Percentiles rank a stretch among this genome's conserved stretches.
These are phyloP conservation scores for Arthrocladium fulminans DNA, from an alignment of 2,329 filamentous ascomycete species.

Conservation along the genomic window DNA sequence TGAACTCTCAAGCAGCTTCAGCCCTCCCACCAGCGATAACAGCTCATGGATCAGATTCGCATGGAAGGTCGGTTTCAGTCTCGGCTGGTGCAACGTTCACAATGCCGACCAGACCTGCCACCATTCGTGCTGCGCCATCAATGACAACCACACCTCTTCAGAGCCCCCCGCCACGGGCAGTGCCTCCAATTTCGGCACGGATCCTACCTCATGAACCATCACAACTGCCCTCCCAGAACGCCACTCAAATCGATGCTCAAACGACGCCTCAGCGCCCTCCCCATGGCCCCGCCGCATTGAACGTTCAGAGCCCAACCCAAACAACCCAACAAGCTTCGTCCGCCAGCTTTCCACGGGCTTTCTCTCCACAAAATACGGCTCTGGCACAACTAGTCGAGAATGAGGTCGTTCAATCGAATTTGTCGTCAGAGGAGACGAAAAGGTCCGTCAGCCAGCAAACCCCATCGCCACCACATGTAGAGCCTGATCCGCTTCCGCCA, in stretches of 20 bases:
- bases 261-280: background rate
- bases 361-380: background rate
- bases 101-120: background rate
- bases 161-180: no score
- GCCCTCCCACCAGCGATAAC: background rate
- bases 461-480: background rate
- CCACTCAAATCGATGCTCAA: background rate
- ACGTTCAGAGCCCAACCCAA: background rate
- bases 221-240: background rate
- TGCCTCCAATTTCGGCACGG: no score
- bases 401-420: background rate
- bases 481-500: slow-evolving; percentile 3
- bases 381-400: background rate
- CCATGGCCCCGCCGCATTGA: background rate
- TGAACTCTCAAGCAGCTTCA: background rate
- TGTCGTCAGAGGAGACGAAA: background rate
- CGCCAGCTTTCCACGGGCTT: background rate
- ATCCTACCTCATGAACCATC: background rate
- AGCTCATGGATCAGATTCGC: background rate
- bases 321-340: background rate
- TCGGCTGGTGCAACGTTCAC: background rate
- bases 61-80: background rate
- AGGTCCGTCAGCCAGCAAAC: no score
- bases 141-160: background rate
- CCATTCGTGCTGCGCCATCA: background rate